Percentiles rank a stretch among this genome's conserved stretches.
phyloP scores from a whole-genome alignment of 352 stramenopile genomes.

The Phytophthora megakarya region DNA sequence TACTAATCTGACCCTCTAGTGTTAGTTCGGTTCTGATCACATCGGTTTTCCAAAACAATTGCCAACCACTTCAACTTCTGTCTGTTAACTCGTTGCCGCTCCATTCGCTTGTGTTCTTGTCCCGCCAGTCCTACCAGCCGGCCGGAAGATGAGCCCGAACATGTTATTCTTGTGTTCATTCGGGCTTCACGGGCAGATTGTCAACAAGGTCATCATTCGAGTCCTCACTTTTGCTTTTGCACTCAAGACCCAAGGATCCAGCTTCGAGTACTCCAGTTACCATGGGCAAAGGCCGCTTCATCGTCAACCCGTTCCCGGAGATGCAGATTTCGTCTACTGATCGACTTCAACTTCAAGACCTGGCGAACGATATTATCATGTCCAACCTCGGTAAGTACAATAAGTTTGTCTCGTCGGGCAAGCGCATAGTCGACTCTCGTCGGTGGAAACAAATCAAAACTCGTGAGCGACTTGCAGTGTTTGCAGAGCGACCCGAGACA shows the following conservation, averaged over 20 bases:
- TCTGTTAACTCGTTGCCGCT: neutral
- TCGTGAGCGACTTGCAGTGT: slow-evolving; percentile 39
- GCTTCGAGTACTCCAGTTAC: neutral
- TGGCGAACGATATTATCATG: slow-evolving; percentile 26
- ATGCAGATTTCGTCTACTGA: slow-evolving; percentile 22
- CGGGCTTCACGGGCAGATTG: no score
- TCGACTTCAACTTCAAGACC: slow-evolving; percentile 28
- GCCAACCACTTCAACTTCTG: neutral
- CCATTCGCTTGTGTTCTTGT: neutral
- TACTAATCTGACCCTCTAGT: neutral
- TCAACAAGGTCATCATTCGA: neutral
- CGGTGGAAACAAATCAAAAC: slow-evolving; percentile 44
- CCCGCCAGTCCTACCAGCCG: neutral
- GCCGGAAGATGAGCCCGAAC: neutral
- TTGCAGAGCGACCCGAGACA: slow-evolving; percentile 25
- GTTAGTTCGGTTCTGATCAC: neutral
- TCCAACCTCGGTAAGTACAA: slow-evolving; percentile 25
- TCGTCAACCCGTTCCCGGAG: slow-evolving; percentile 39
- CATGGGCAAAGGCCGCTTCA: slow-evolving; percentile 35
- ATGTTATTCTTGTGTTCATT: no score
- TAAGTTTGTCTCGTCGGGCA: slow-evolving; percentile 18
- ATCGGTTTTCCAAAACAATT: neutral
- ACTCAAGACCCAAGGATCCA: neutral
- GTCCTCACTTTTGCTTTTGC: neutral
- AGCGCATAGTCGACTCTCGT: slow-evolving; percentile 26